A percentile compares a stretch with the other conserved stretches of the same genome.
These are phyloP conservation scores for Quercus alba DNA, from an alignment of 306 rosid genomes.

Conservation along the genomic window DNA sequence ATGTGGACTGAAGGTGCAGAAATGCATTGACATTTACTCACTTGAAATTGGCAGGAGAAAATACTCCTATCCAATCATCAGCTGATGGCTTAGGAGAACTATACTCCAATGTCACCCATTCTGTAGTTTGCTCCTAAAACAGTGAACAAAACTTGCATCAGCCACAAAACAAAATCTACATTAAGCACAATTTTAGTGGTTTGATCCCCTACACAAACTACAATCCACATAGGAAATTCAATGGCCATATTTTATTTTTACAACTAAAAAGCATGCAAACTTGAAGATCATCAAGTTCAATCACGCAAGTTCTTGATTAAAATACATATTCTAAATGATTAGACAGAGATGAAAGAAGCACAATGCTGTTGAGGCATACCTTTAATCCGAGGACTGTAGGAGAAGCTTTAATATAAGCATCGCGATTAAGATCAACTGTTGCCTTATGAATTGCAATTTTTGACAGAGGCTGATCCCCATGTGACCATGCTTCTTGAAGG, in stretches of 20 bases:
- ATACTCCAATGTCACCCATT: constrained; percentile 61
- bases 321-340: not conserved
- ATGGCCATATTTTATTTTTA: not conserved
- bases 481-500: constrained; percentile 40
- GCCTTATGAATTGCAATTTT: constrained; percentile 54
- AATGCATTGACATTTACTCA: not conserved
- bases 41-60: constrained; percentile 93
- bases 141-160: constrained; percentile 24
- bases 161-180: not conserved
- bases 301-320: not conserved
- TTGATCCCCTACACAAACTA: not conserved
- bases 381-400: constrained; percentile 57
- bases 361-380: constrained; percentile 33
- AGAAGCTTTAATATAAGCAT: constrained; percentile 56
- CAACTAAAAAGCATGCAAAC: not conserved
- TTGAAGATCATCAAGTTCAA: not conserved
- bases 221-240: not conserved
- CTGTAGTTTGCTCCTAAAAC: constrained; percentile 65
- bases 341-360: not conserved
- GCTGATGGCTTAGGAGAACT: constrained; percentile 56
- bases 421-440: constrained; percentile 40
- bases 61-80: constrained; percentile 91
- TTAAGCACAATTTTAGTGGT: not conserved
- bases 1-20: not conserved
- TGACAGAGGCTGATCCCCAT: constrained; percentile 74